Evolutionary conservation across 139 green algal species (phyloP), one percentile per base, ranked within the genome.

Genomic region (Gonium pectorale): DNA sequence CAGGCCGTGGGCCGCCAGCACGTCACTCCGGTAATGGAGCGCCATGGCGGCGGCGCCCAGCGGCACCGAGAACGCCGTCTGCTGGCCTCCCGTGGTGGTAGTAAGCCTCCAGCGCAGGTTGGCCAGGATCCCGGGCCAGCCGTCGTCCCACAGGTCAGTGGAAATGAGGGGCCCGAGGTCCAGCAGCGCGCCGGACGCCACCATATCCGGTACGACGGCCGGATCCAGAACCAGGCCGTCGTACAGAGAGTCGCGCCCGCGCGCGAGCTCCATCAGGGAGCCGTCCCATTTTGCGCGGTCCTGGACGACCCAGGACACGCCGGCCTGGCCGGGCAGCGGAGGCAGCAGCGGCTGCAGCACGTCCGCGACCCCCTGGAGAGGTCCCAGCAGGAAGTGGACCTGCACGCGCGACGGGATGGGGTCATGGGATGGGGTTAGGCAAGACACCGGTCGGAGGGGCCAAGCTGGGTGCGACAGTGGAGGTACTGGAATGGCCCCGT

Each of bases 1-100:
- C 41, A 83, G 77, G n/a, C 77, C 63, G 43, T 73, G 77, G 31
- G 43, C 63, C 60, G n/a, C 60, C 40, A 83, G 62, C 62, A 73
- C 77, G 43, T 83, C 77, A 2, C 2, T 22, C 8, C 77, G 31
- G 62, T 83, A 83, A 44, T 83, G 62, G 41, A 83, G 60, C 43
- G 52, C 41, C 5, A 83, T 81, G 73, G 56, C 54, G 26, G 73
- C 37, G 1, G 73, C 56, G 8, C 73, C 73, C 73, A 81, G 24
- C 54, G 73, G 73, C 11, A 81, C 1, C 54, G 41, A 37, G 35
- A 44, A 64, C 38, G 54, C 13, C 38, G 67, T 54, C 40, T 49
- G 49, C 21, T 38, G 31, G 21, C n/a, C n/a, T n/a, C n/a, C n/a
- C n/a, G n/a, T n/a, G n/a, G n/a, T 22, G 31, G 13, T 64, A 49